Evolutionary conservation across 2,329 filamentous ascomycete genomes (phyloP).

Genomic region (Geosmithia flava): DNA sequence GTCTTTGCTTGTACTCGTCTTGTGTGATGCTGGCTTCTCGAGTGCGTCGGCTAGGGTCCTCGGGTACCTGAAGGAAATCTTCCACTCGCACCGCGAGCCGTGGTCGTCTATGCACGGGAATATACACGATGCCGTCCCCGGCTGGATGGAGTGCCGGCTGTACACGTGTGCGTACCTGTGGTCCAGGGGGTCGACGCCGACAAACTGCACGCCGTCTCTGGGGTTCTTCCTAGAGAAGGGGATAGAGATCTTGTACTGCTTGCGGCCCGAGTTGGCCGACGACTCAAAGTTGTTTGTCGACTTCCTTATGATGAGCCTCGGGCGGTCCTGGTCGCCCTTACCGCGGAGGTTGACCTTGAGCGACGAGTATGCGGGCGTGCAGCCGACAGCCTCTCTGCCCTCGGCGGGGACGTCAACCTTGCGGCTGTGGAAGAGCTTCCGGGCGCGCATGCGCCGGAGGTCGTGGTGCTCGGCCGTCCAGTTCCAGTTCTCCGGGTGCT

Average conservation of each 20-base stretch:
- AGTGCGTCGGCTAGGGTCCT: constrained; percentile 74
- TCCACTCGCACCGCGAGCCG: constrained; percentile 72
- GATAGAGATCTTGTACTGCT: constrained; percentile 43
- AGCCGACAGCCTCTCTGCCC: constrained; percentile 41
- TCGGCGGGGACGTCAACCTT: constrained; percentile 41
- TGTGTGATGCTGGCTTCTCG: constrained; percentile 23
- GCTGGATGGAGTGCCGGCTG: constrained; percentile 67
- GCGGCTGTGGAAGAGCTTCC: constrained; percentile 35
- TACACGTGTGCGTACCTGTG: constrained; percentile 83
- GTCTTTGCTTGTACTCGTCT: constrained; percentile 19
- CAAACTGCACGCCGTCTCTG: constrained; percentile 83
- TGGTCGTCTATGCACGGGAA: constrained; percentile 91
- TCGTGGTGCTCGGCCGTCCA: constrained; percentile 65
- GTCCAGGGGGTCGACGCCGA: constrained; percentile 71
- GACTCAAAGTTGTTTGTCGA: constrained; percentile 20
- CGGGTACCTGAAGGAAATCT: constrained; percentile 75
- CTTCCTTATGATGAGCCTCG: constrained; percentile 30
- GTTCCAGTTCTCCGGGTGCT: constrained; percentile 46
- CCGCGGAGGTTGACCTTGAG: constrained; percentile 31
- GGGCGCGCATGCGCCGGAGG: constrained; percentile 56
- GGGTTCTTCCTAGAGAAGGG: constrained; percentile 68
- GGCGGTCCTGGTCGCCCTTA: constrained; percentile 24
- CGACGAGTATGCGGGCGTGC: constrained; percentile 42
- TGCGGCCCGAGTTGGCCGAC: constrained; percentile 22
- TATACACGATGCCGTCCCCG: constrained; percentile 70